A percentile compares a stretch with the other conserved stretches of the same genome.
Conservation (phyloP, 768 basidiomycete species). For the Agrocybe praecox region DNA sequence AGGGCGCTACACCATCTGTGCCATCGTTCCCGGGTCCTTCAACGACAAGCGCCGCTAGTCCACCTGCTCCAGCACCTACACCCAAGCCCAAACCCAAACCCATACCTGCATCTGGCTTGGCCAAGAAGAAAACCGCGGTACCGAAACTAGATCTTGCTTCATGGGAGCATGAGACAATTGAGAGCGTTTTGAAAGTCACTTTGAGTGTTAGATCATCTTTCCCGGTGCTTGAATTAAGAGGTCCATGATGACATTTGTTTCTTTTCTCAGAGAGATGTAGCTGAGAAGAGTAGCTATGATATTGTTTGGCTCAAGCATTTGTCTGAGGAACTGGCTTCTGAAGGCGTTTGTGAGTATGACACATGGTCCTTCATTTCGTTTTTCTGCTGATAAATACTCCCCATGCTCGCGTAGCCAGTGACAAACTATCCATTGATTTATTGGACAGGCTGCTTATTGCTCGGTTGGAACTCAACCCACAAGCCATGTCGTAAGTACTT, state of each 20-base stretch:
- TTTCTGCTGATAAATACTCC: constrained; percentile 5
- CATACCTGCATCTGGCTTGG: constrained; percentile 31
- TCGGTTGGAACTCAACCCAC: constrained; percentile 78
- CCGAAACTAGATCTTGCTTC: constrained; percentile 52
- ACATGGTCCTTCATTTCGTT: neutral
- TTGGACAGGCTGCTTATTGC: constrained; percentile 83
- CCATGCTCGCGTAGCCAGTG: too few species aligned
- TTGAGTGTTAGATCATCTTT: constrained; percentile 59
- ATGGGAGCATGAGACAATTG: constrained; percentile 80
- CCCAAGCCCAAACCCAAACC: constrained; percentile 37
- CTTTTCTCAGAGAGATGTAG: constrained; percentile 50
- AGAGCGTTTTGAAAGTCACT: constrained; percentile 74
- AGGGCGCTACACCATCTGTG: constrained; percentile 40
- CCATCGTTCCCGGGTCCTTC: constrained; percentile 31
- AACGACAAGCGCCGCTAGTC: constrained; percentile 21
- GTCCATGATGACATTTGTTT: constrained; percentile 1
- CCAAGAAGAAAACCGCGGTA: constrained; percentile 51
- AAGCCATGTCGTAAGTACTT: constrained; percentile 62
- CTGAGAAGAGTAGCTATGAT: constrained; percentile 64
- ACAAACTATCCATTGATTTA: constrained; percentile 56
- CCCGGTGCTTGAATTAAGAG: neutral
- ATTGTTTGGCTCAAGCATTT: constrained; percentile 85
- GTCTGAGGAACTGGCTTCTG: constrained; percentile 65
- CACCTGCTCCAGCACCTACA: constrained; percentile 25
- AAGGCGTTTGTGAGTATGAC: constrained; percentile 47